Conservation (phyloP, 2,329 filamentous ascomycete genomes). For the Penicillium olsonii region DNA sequence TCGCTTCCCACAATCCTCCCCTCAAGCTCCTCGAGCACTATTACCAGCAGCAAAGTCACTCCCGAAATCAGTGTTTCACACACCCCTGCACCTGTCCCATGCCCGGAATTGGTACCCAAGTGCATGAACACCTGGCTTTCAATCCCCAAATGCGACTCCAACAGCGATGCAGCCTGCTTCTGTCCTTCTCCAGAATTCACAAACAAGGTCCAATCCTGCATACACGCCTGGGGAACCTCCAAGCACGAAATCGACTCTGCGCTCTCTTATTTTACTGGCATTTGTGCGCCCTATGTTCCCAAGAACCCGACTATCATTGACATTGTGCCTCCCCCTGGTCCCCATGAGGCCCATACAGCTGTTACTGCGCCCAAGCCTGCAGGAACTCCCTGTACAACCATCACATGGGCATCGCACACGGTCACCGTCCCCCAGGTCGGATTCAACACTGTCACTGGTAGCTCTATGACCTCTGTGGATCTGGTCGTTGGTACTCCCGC, state of each 20-base stretch:
- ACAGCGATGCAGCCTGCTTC: slow-evolving; percentile 80
- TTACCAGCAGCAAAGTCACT: slow-evolving; percentile 17
- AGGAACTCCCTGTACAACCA: slow-evolving; percentile 33
- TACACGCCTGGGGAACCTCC: slow-evolving; percentile 70
- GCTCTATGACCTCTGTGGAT: slow-evolving; percentile 23
- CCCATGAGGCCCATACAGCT: slow-evolving; percentile 47
- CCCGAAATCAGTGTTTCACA: slow-evolving; percentile 3
- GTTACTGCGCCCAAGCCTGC: slow-evolving; percentile 10
- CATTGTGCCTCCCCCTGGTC: slow-evolving; percentile 46
- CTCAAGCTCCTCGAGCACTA: not conserved
- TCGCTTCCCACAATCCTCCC: not conserved
- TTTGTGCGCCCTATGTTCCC: slow-evolving; percentile 73
- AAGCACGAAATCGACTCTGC: slow-evolving; percentile 67
- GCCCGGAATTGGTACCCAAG: slow-evolving; percentile 73
- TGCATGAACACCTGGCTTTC: slow-evolving; percentile 90
- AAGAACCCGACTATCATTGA: slow-evolving; percentile 70
- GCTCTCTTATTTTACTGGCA: slow-evolving; percentile 80
- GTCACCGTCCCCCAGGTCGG: slow-evolving; percentile 45
- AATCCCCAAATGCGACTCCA: slow-evolving; percentile 70
- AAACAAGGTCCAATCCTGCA: slow-evolving; percentile 73
- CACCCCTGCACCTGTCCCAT: slow-evolving; percentile 28
- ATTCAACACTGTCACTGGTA: slow-evolving; percentile 34
- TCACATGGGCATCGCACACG: slow-evolving; percentile 37
- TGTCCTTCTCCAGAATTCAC: slow-evolving; percentile 77
- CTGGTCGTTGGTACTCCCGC: slow-evolving; percentile 14